phyloP scores from a whole-genome alignment of 805 yeast genomes.

The Saccharomyces cerevisiae region DNA sequence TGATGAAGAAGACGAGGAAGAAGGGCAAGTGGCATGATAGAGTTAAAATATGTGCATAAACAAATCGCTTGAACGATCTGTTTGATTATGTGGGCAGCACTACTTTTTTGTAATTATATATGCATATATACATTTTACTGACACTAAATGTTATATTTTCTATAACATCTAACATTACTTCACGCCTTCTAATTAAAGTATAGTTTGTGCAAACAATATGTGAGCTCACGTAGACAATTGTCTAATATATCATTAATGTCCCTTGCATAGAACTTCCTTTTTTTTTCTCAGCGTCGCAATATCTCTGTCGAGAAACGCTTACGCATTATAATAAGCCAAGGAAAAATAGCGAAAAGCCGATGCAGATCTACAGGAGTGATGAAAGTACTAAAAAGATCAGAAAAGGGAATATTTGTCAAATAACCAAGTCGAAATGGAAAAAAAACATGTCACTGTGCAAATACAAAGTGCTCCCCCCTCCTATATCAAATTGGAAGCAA shows the following conservation, averaged over 20 bases:
- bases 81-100: neutral
- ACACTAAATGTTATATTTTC: neutral
- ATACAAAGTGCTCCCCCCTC: conserved; percentile 4
- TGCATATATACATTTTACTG: neutral
- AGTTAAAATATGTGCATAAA: conserved; percentile 15
- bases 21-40: conserved; percentile 32
- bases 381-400: neutral
- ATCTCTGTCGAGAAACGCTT: neutral
- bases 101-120: neutral
- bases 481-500: conserved; percentile 7
- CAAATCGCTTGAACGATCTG: conserved; percentile 1
- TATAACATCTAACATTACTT: neutral
- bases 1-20: conserved; percentile 41
- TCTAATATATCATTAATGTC: neutral
- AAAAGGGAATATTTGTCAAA: neutral
- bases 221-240: too few relatives aligned
- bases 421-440: neutral
- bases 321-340: neutral
- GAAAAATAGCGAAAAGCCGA: neutral
- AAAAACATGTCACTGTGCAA: neutral
- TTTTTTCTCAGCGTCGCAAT: neutral
- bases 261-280: neutral
- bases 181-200: neutral
- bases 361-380: neutral
- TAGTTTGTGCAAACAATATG: too few relatives aligned